Evolutionary conservation across 345 rosid species (phyloP), one percentile per base, ranked within the genome.

Genomic region (Pelargonium nanum): DNA sequence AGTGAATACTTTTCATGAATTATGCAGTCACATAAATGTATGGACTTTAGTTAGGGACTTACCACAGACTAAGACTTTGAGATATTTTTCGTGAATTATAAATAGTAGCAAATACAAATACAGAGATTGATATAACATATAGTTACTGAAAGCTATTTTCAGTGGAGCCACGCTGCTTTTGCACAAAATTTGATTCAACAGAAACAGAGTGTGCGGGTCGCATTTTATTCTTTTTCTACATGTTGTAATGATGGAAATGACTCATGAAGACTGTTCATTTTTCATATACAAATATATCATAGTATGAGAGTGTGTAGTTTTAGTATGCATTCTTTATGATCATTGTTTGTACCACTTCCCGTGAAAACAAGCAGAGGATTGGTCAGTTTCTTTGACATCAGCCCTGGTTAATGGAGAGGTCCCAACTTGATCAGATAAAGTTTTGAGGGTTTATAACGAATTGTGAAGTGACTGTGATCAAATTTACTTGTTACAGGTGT

Each of bases 401-500:
- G 15, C 17, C 48, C 48, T 40, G 15, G 15, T 9, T 40, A 40
- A 17, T 10, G 9, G 0, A 10, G 16, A 40, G 0, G 48, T n/a
- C n/a, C 16, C 48, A 0, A 12, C 48, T 40, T 40, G 48, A 12
- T 40, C 15, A 40, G 16, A 30, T 3, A 30, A 6, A 10, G 48
- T 40, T 40, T 2, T 0, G 17, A 40, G 48, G 0, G 48, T 40
- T 40, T 40, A 40, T 3, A 40, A 40, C 15, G 48, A 12, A 40
- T 40, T 40, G 0, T 40, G n/a, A 40, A 40, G 15, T 40, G n/a
- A n/a, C n/a, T n/a, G n/a, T 40, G 24, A 19, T 22, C 19, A 24
- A 63, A 19, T 21, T 40, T 53, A 17, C 56, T 20, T 72, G 56
- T 65, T 56, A 55, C 73, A 73, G 75, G 61, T 53, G 32, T 16